A percentile compares a stretch with the other conserved stretches of the same genome.
Evolutionary conservation across 192 early-diverging fungal species (phyloP).

Genomic region (Linnemannia exigua): DNA sequence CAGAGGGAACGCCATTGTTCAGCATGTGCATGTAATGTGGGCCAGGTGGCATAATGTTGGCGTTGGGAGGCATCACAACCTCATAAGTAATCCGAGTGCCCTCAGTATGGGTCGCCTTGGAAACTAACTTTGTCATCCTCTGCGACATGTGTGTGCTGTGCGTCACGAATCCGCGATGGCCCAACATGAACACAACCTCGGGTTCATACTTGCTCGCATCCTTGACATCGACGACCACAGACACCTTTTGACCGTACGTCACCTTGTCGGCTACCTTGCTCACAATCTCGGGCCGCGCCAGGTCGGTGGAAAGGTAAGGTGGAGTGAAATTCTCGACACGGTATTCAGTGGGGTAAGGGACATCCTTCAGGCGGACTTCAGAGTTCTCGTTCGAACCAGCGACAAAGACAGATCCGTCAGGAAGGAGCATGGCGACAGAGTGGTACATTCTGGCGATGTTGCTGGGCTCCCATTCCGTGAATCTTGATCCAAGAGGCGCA

Average conservation of each 20-base stretch:
- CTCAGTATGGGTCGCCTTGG: constrained; percentile 1
- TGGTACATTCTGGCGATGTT: constrained; percentile 77
- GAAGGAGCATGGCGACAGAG: constrained; percentile 63
- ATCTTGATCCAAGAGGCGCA: constrained; percentile 55
- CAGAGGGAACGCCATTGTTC: constrained; percentile 63
- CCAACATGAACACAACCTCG: constrained; percentile 57
- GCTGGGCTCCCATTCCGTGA: constrained; percentile 56
- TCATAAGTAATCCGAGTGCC: constrained; percentile 36
- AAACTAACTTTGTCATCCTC: constrained; percentile 59
- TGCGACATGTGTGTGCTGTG: constrained; percentile 71
- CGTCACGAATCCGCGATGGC: constrained; percentile 65
- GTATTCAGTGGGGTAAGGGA: constrained; percentile 63
- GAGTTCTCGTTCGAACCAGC: constrained; percentile 58
- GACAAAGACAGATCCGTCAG: constrained; percentile 58
- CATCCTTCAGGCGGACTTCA: constrained; percentile 37
- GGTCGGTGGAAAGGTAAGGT: constrained; percentile 63
- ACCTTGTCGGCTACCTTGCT: constrained; percentile 33
- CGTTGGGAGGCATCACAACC: constrained; percentile 62
- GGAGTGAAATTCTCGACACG: constrained; percentile 68
- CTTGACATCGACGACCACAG: constrained; percentile 56
- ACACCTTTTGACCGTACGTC: constrained; percentile 48
- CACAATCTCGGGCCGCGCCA: constrained; percentile 57
- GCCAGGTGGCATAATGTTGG: constrained; percentile 69
- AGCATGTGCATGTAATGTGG: constrained; percentile 64
- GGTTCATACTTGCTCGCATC: constrained; percentile 32